These are phyloP conservation scores for Aspergillus conjunctus DNA, from an alignment of 495 filamentous ascomycete species.

Conservation along the genomic window DNA sequence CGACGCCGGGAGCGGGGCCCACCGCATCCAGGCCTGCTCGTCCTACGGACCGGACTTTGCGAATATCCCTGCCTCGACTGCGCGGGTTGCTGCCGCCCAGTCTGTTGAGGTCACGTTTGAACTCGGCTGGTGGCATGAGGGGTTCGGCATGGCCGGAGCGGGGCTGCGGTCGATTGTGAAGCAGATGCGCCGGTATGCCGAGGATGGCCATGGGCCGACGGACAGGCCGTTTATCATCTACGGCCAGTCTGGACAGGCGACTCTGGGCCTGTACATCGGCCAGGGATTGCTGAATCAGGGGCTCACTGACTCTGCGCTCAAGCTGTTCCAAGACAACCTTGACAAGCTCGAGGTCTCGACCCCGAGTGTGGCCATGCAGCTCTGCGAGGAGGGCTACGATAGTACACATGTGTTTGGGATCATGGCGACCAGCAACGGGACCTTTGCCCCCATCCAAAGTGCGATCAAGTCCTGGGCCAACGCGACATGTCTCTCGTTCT, in stretches of 20 bases:
- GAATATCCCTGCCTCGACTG: conserved; percentile 15
- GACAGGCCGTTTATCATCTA: conserved; percentile 25
- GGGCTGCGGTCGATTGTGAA: too few species aligned
- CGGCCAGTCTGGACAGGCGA: conserved; percentile 24
- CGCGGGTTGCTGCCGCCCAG: conserved; percentile 2
- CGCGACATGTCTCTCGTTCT: conserved; percentile 33
- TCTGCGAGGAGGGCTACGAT: conserved; percentile 32
- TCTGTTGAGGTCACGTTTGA: too few species aligned
- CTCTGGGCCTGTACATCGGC: conserved; percentile 31
- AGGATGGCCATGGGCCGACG: conserved; percentile 21
- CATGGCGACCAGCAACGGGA: conserved; percentile 34
- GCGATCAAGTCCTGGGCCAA: conserved; percentile 39
- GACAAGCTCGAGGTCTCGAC: conserved; percentile 20
- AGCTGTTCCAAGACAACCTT: conserved; percentile 23
- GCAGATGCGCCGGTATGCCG: conserved; percentile 31
- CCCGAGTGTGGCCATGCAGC: conserved; percentile 38
- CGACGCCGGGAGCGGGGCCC: conserved; percentile 26
- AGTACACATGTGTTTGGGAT: conserved; percentile 37
- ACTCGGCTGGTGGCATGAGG: conserved; percentile 30
- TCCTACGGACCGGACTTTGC: conserved; percentile 33
- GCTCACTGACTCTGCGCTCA: conserved; percentile 27
- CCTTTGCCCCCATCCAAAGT: conserved; percentile 34
- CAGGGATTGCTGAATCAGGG: conserved; percentile 33
- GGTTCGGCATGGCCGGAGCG: too few species aligned
- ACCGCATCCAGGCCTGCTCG: conserved; percentile 37